A percentile compares a stretch with the other conserved stretches of the same genome.
These are phyloP conservation scores for Boletus tylopilopsis DNA, from an alignment of 768 basidiomycete species.

Conservation along the genomic window DNA sequence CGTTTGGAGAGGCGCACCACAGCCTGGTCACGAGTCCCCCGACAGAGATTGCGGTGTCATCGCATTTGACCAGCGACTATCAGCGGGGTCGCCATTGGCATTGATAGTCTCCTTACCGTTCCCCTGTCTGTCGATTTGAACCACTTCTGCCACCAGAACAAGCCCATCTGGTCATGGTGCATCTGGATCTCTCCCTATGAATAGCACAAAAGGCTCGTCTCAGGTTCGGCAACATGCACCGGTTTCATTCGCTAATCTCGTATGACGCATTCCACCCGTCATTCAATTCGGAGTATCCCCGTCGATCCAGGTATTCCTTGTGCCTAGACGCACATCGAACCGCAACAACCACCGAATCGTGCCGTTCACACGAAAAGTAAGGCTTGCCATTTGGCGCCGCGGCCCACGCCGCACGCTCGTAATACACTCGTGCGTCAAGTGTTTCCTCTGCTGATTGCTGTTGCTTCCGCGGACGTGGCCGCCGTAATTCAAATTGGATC, in stretches of 20 bases:
- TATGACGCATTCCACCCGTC: conserved; percentile 42
- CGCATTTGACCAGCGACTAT: not conserved
- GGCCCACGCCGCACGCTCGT: conserved; percentile 49
- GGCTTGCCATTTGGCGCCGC: conserved; percentile 53
- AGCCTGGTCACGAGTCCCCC: not conserved
- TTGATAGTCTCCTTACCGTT: too few species aligned
- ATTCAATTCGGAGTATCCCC: conserved; percentile 34
- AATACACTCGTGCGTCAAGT: conserved; percentile 42
- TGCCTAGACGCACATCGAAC: conserved; percentile 35
- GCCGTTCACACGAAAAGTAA: conserved; percentile 21
- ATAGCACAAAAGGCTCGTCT: too few species aligned
- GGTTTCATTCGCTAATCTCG: conserved; percentile 24
- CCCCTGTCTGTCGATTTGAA: too few species aligned
- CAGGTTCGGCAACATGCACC: conserved; percentile 13
- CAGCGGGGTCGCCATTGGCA: too few species aligned
- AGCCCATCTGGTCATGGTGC: too few species aligned
- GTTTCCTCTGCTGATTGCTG: conserved; percentile 48
- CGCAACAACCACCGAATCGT: not conserved
- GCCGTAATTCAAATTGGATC: conserved; percentile 32
- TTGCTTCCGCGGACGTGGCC: conserved; percentile 51
- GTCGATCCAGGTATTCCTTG: conserved; percentile 43
- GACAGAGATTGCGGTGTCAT: not conserved
- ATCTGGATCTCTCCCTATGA: too few species aligned
- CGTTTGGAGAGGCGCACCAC: conserved; percentile 1
- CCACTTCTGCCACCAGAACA: too few species aligned